These are phyloP conservation scores for Paecilomyces sp. DNA, from an alignment of 2,329 filamentous ascomycete species.

Conservation along the genomic window DNA sequence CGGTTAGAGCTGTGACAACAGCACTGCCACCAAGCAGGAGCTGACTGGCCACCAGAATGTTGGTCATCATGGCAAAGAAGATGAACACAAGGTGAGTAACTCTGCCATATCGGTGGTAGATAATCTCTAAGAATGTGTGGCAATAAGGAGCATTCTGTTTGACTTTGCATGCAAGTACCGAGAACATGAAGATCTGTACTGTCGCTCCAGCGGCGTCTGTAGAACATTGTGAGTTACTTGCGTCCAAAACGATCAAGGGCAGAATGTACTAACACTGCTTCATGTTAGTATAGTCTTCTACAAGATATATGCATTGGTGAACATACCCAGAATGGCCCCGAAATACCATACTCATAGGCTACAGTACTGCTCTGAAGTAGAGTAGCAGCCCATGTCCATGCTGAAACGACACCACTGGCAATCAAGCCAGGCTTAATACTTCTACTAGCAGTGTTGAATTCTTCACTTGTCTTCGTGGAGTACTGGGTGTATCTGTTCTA, in stretches of 20 bases:
- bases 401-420: constrained; percentile 13
- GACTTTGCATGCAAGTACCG: constrained; percentile 37
- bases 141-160: constrained; percentile 34
- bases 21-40: constrained; percentile 38
- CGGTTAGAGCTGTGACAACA: constrained; percentile 33
- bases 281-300: not conserved
- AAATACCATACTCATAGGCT: constrained; percentile 30
- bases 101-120: constrained; percentile 32
- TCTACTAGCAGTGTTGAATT: constrained; percentile 13
- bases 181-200: constrained; percentile 39
- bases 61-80: constrained; percentile 35
- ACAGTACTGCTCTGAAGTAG: constrained; percentile 24
- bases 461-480: constrained; percentile 10
- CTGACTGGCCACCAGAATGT: constrained; percentile 37
- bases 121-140: constrained; percentile 37
- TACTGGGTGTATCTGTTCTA: constrained; percentile 14
- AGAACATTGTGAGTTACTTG: not conserved
- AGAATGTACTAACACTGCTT: not conserved
- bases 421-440: constrained; percentile 16
- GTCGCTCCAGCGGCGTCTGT: constrained; percentile 36
- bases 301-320: not conserved
- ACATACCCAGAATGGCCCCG: constrained; percentile 26
- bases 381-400: constrained; percentile 21
- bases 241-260: too few species aligned
- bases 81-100: constrained; percentile 34